These are phyloP conservation scores for Rachicladosporium sp. DNA, from an alignment of 2,329 filamentous ascomycete species.

Conservation along the genomic window DNA sequence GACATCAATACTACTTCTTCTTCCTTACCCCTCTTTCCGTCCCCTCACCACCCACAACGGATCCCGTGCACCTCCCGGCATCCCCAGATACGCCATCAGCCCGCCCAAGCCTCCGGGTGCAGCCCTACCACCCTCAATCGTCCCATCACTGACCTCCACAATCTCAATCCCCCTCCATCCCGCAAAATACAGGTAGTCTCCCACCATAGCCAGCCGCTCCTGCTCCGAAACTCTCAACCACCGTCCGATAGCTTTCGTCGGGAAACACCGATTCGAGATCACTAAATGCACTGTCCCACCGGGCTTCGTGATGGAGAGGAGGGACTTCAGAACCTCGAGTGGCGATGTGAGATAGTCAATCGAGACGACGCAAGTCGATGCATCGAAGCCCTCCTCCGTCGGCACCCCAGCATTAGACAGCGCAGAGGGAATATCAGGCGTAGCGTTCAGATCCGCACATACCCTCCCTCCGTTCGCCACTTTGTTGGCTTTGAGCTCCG, in stretches of 20 bases:
- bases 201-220: conserved; percentile 37
- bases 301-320: conserved; percentile 28
- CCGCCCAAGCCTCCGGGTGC: no score
- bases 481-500: conserved; percentile 33
- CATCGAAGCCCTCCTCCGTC: conserved; percentile 24
- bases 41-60: no score
- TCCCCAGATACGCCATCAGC: no score
- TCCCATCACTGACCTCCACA: conserved; percentile 36
- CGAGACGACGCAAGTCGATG: conserved; percentile 38
- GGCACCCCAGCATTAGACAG: conserved; percentile 7
- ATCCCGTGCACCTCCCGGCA: no score
- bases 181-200: conserved; percentile 39
- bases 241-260: conserved; percentile 38
- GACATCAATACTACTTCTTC: no score
- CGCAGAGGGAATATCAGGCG: conserved; percentile 19
- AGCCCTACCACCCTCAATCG: conserved; percentile 8
- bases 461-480: conserved; percentile 23
- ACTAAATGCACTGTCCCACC: conserved; percentile 39
- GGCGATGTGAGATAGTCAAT: conserved; percentile 41
- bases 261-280: conserved; percentile 42
- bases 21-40: no score
- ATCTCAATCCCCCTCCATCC: conserved; percentile 43
- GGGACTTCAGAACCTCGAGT: conserved; percentile 31
- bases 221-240: conserved; percentile 37
- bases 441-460: conserved; percentile 35